Percentiles rank a stretch among this genome's conserved stretches.
phyloP scores from a whole-genome alignment of 1,284 basidiomycete genomes.

The Moesziomyces antarcticus region DNA sequence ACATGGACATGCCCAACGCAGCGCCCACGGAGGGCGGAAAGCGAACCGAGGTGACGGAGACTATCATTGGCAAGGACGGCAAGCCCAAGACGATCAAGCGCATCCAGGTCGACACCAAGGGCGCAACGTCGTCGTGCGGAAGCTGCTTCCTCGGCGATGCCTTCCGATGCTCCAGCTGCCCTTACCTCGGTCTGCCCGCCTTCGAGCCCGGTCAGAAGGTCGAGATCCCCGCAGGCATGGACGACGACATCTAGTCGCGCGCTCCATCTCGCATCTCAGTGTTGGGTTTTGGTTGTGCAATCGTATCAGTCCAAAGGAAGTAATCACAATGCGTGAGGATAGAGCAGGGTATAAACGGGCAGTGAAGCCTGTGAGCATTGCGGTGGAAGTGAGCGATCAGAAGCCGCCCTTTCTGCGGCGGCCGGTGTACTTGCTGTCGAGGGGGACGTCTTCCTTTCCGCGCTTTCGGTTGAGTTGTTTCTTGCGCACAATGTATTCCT shows the following conservation, averaged over 20 bases:
- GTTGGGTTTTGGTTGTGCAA: too few species aligned
- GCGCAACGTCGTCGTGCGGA: constrained; percentile 88
- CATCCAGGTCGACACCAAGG: constrained; percentile 66
- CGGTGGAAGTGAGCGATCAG: constrained; percentile 4
- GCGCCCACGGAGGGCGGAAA: constrained; percentile 14
- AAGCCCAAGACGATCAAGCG: constrained; percentile 63
- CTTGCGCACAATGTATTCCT: constrained; percentile 73
- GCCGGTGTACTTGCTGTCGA: constrained; percentile 63
- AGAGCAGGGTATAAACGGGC: too few species aligned
- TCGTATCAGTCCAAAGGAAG: too few species aligned
- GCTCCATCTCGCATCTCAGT: neutral
- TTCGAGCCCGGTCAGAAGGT: constrained; percentile 99
- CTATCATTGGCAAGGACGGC: constrained; percentile 62
- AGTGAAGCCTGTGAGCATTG: neutral
- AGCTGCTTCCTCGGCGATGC: constrained; percentile 98
- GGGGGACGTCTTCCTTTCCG: constrained; percentile 70
- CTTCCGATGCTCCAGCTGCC: constrained; percentile 93
- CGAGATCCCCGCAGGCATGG: constrained; percentile 71
- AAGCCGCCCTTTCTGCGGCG: constrained; percentile 40
- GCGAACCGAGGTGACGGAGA: constrained; percentile 57
- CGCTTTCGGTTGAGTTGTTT: constrained; percentile 73
- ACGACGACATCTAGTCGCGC: constrained; percentile 57
- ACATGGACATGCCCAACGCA: constrained; percentile 59
- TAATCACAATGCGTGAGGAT: neutral
- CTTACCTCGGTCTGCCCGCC: constrained; percentile 93